Evolutionary conservation across 2,329 filamentous ascomycete genomes (phyloP).

Genomic region (Penicillium concentricum): DNA sequence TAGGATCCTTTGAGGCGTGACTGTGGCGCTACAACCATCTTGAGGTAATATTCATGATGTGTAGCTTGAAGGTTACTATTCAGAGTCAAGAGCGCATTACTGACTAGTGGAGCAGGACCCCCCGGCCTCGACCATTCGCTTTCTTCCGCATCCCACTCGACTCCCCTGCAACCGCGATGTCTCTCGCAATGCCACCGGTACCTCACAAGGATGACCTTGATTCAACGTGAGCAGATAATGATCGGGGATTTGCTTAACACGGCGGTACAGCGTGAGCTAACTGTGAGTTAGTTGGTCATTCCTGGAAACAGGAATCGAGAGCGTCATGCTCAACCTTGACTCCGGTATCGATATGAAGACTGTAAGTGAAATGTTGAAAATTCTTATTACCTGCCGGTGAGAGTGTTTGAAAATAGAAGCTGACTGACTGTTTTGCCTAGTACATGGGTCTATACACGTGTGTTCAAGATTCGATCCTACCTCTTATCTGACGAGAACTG

Average conservation of each 20-base stretch:
- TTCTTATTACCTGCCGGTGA: neutral
- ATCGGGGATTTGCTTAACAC: neutral
- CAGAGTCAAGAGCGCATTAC: neutral
- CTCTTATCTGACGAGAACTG: conserved; percentile 23
- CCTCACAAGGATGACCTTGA: conserved; percentile 59
- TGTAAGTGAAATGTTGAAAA: conserved; percentile 43
- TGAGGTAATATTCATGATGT: neutral
- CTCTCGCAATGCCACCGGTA: conserved; percentile 42
- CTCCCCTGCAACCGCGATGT: conserved; percentile 30
- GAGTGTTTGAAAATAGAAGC: neutral
- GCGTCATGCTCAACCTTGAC: conserved; percentile 89
- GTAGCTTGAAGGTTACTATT: neutral
- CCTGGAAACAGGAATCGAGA: conserved; percentile 80
- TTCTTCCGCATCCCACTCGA: neutral
- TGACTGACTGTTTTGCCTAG: conserved; percentile 39
- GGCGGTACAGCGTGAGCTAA: conserved; percentile 17
- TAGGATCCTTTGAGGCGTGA: conserved; percentile 13
- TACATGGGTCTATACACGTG: conserved; percentile 98
- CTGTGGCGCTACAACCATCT: conserved; percentile 17
- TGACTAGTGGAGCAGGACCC: neutral
- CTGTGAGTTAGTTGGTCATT: conserved; percentile 71
- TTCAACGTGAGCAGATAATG: conserved; percentile 55
- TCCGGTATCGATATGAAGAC: conserved; percentile 92
- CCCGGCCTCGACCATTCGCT: conserved; percentile 5
- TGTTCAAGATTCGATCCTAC: conserved; percentile 9